Evolutionary conservation across 768 basidiomycete species (phyloP), one percentile per base, ranked within the genome.

Genomic region (Wakefieldia striispora): DNA sequence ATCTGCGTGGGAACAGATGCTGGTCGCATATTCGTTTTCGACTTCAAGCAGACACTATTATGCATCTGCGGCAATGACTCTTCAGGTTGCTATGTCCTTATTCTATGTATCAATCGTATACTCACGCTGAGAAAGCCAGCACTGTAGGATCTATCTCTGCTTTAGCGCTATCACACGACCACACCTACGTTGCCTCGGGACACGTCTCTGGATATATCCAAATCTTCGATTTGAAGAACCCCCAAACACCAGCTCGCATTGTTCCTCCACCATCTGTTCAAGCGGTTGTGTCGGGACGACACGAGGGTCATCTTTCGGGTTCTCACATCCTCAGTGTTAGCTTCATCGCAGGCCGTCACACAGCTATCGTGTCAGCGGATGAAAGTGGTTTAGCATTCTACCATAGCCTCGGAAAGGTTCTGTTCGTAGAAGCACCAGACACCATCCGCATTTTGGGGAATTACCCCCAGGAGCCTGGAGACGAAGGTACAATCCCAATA

Each of bases 341-440:
- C 24, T 99, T 99, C 62, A 81, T 98, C 8, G 93, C 91, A 12
- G 86, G 85, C 17, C 79, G 95, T 35, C 95, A 97, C 59, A 98
- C 97, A 2, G 94, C 92, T 5, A 79, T 98, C 43, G 82, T 97
- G 35, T 86, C 87, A 4, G 89, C 91, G 3, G 97, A 98, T 64
- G 90, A 95, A 50, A 72, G 78, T 56, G 97, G 97, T 1, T 77
- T 97, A 9, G 91, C 93, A 0, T 99, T 99, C 69, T 97, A 91
- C 64, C 95, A 97, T 69, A 90, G 88, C 47, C 73, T 99, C 4
- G 93, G 97, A 23, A 95, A 91, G 66, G 86, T 98, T 11, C 75
- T 98, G 13, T 97, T 97, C 56, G 86, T 99, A 6, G 95, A 97
- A 40, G 94, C 95, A 12, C 84, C 90, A 14, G 97, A 99, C 65